Conservation (phyloP, 2,329 filamentous ascomycete genomes). For the Raffaelea ambrosiae region DNA sequence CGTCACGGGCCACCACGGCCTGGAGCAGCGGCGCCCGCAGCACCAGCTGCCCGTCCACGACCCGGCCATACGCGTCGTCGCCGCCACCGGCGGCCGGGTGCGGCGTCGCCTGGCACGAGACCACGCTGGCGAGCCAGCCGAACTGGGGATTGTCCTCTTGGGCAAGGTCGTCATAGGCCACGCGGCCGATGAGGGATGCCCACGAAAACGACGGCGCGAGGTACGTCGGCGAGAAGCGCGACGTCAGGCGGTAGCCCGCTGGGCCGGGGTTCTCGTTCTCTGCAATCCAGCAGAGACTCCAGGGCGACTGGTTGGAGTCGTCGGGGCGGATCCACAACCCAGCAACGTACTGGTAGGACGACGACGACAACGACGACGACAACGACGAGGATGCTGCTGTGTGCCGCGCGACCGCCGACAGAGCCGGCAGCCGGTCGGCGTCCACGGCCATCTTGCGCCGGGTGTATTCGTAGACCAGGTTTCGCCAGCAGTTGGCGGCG, state of each 20-base stretch:
- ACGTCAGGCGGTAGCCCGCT: neutral
- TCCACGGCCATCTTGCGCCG: neutral
- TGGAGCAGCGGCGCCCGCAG: neutral
- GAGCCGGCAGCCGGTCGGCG: neutral
- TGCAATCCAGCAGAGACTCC: neutral
- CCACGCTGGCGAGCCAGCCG: too few relatives aligned
- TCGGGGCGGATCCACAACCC: neutral
- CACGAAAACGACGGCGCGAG: neutral
- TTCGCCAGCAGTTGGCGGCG: too few relatives aligned
- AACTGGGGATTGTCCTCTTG: too few relatives aligned
- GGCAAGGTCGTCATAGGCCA: too few relatives aligned
- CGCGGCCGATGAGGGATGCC: neutral
- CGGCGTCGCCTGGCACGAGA: neutral
- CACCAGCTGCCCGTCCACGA: neutral
- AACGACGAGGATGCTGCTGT: neutral
- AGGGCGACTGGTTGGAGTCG: too few relatives aligned
- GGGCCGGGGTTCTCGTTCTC: too few relatives aligned
- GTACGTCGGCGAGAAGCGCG: neutral
- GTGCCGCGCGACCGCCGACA: constrained; percentile 25
- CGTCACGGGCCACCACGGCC: too few relatives aligned
- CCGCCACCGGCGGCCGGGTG: too few relatives aligned
- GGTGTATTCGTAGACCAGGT: neutral
- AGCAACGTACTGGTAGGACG: neutral
- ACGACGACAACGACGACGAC: too few relatives aligned
- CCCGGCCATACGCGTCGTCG: neutral